These are phyloP conservation scores for Suillus lakei DNA, from an alignment of 768 basidiomycete species.

Conservation along the genomic window DNA sequence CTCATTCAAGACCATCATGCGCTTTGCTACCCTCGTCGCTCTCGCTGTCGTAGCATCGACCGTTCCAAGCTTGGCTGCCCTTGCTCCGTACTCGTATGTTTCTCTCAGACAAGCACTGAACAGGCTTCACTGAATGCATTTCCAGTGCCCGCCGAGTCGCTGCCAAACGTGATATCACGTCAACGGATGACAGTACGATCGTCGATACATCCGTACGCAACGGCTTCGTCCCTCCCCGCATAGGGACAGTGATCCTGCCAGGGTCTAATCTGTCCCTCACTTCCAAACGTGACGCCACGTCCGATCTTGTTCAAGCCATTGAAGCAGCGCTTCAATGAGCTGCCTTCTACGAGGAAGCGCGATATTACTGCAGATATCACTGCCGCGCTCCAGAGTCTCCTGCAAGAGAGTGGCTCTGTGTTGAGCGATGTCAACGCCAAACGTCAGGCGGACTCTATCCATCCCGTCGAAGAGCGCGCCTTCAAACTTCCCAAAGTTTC, in stretches of 20 bases:
- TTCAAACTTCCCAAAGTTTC: background rate
- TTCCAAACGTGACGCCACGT: background rate
- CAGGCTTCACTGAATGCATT: background rate
- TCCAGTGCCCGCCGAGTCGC: background rate
- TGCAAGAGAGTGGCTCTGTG: background rate
- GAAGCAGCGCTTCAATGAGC: background rate
- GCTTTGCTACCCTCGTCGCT: background rate
- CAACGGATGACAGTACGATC: background rate
- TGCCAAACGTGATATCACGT: background rate
- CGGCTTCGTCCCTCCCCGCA: background rate
- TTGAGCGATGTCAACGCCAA: background rate
- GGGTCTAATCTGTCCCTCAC: background rate
- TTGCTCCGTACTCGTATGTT: background rate
- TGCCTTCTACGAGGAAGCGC: background rate
- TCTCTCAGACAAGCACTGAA: background rate
- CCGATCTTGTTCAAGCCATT: background rate
- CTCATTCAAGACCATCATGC: background rate
- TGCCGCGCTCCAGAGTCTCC: background rate
- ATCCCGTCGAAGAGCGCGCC: background rate
- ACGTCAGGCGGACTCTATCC: background rate
- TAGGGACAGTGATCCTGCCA: background rate
- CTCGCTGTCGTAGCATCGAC: slow-evolving; percentile 1
- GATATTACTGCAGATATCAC: background rate
- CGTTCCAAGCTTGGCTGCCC: background rate
- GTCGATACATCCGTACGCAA: background rate